Base-by-base conservation (phyloP, 2,329 filamentous ascomycete species). In the Aspergillus alliaceus region DNA sequence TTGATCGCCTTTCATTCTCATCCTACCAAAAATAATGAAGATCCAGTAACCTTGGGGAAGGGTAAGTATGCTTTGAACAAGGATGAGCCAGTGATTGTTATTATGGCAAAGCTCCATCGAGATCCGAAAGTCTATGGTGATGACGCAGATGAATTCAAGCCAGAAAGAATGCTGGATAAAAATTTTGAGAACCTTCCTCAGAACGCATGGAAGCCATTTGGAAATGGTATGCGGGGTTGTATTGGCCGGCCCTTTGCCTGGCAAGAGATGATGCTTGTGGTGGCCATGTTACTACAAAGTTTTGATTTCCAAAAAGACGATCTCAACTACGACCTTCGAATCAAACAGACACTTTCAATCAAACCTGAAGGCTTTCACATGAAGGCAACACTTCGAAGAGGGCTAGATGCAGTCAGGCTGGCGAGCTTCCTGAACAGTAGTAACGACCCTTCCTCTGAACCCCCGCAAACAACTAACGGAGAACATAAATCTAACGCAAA, bases 201-300 rank as follows among this genome's bases (percentile, higher is more conserved):
- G 46, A 84, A 86, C 61, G 79, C 81, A 31, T 89, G 85, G 86
- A 89, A 90, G 73, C 88, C 90, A 3, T 93, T 92, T 64, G 90
- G 90, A 1, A 89, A 89, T 57, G 89, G 89, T 1, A 79, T 82
- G 60, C 78, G 90, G 53, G 86, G 79, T 1, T 93, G 89, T 64
- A 91, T 92, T 59, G 90, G 90, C 4, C 78, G 88, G 1, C 80
- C 84, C 0, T 92, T 92, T 68, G 88, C 89, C 1, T 89, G 86
- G 86, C 89, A 93, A 67, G 90, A 93, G 72, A 80, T 83, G 2
- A 69, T 88, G 5, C 74, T 90, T 1, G 80, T 82, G 8, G 77
- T 86, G 63, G 84, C 86, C 0, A 80, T 89, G 64, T 69, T 90
- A 12, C 77, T 91, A 56, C 88, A 91, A 65, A 89, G 87, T 65